These are phyloP conservation scores for Alliaria petiolata DNA, from an alignment of 345 rosid species.

Conservation along the genomic window DNA sequence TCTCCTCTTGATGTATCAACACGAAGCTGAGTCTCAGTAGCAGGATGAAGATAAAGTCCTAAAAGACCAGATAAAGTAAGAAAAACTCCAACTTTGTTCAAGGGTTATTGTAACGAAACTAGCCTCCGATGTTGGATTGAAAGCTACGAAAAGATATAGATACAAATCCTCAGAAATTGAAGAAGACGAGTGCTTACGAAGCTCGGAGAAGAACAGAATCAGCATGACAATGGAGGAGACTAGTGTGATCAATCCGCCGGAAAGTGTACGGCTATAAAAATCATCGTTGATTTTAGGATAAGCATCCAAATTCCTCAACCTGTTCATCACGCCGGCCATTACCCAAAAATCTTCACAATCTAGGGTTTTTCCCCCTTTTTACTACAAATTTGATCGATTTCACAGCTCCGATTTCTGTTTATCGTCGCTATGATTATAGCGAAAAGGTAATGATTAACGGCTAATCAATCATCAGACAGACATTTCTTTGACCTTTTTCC, in stretches of 20 bases:
- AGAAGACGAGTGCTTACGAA: constrained; percentile 31
- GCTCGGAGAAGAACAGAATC: constrained; percentile 77
- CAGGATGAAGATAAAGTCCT: constrained; percentile 83
- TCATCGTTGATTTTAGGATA: constrained; percentile 88
- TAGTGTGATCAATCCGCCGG: constrained; percentile 84
- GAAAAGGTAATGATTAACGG: constrained; percentile 15
- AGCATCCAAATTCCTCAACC: constrained; percentile 74
- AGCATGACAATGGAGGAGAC: constrained; percentile 54
- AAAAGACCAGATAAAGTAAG: neutral
- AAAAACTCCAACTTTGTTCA: neutral
- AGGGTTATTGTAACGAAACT: neutral
- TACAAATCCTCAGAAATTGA: neutral
- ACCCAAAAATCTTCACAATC: neutral
- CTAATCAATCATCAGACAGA: neutral
- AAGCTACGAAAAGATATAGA: no score
- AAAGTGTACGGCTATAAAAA: constrained; percentile 77
- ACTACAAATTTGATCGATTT: neutral
- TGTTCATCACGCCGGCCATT: constrained; percentile 58
- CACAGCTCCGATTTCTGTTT: neutral
- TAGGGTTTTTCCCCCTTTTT: neutral
- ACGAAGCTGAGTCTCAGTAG: constrained; percentile 83
- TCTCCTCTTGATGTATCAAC: constrained; percentile 98
- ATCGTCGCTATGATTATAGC: neutral
- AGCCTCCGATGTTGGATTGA: no score
- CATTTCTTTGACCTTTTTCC: neutral